Evolutionary conservation across 257 asterid genomes (phyloP), one percentile per base, ranked within the genome.

Genomic region (Hygrophila difformis): DNA sequence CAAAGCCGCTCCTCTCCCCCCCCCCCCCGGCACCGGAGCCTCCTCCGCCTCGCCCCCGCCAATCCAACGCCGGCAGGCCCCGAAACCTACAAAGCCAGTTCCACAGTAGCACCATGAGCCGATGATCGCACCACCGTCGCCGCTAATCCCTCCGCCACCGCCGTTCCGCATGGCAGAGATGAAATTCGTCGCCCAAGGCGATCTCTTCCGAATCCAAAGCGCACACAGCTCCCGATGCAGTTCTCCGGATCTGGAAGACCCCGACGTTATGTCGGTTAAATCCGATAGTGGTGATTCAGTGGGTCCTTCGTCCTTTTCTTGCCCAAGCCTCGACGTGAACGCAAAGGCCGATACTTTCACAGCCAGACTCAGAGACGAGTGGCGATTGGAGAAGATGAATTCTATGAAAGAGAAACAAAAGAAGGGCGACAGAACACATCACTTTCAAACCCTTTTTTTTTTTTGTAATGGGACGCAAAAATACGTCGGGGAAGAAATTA

Each of bases 271-370:
- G n/a, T n/a, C n/a, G n/a, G n/a, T n/a, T n/a, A n/a, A n/a, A n/a
- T n/a, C 88, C 61, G 94, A 77, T 12, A 57, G 56, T 9, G 97
- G 81, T 41, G 97, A 87, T 55, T 49, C 66, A 40, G 49, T 54
- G 9, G 84, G 84, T 59, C 76, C 82, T 29, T 62, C 91, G 15
- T 62, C 91, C n/a, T 47, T 74, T 22, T 39, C 44, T n/a, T 87
- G 95, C 19, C 92, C 95, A 14, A 87, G 95, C 75, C 97, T 95
- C 24, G 95, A 87, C 49, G 97, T 87, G 6, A 81, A 87, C 53
- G 34, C 47, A 12, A 76, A 84, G 64, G 97, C 95, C 5, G 95
- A 74, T 56, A 57, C 43, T 38, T 84, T 84, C 71, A 87, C 84
- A 22, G 92, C 95, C 0, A 65, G 88, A 67, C 87, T 66, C 38